These are phyloP conservation scores for Boletus hoseneyae DNA, from an alignment of 1,284 basidiomycete genomes.

Conservation along the genomic window DNA sequence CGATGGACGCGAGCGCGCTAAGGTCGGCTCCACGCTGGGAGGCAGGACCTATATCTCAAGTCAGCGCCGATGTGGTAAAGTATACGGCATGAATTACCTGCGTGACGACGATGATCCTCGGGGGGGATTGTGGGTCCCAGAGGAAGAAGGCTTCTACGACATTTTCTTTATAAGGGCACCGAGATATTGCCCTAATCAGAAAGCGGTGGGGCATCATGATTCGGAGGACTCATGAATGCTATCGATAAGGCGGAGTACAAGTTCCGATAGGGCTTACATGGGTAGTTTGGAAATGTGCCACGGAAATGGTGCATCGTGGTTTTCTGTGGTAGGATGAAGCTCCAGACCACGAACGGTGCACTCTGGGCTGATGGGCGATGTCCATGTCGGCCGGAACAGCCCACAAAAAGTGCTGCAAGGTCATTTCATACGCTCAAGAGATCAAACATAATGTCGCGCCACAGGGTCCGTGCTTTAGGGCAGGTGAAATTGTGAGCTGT, in stretches of 20 bases:
- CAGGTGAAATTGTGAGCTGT: constrained; percentile 26
- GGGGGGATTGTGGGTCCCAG: constrained; percentile 35
- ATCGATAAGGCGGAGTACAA: constrained; percentile 35
- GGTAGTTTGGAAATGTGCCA: constrained; percentile 23
- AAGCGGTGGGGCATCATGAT: constrained; percentile 15
- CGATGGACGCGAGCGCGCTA: constrained; percentile 66
- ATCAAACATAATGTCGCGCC: constrained; percentile 17
- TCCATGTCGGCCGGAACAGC: constrained; percentile 2
- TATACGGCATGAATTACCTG: constrained; percentile 31
- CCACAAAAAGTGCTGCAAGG: too few relatives aligned
- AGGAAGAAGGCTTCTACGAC: constrained; percentile 14
- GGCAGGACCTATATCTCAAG: constrained; percentile 35
- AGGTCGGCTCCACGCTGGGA: constrained; percentile 64
- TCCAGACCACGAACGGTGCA: constrained; percentile 12
- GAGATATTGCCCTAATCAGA: constrained; percentile 15
- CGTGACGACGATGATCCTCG: constrained; percentile 28
- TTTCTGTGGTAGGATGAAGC: constrained; percentile 19
- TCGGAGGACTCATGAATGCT: constrained; percentile 15
- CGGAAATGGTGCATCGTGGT: constrained; percentile 26
- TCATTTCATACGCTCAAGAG: too few relatives aligned
- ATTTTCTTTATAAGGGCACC: constrained; percentile 33
- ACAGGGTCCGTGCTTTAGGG: constrained; percentile 34
- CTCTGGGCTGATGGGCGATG: constrained; percentile 1
- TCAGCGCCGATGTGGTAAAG: constrained; percentile 14
- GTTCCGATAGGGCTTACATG: constrained; percentile 17